Conservation (phyloP, 768 basidiomycete species). For the Suillus clintonianus region DNA sequence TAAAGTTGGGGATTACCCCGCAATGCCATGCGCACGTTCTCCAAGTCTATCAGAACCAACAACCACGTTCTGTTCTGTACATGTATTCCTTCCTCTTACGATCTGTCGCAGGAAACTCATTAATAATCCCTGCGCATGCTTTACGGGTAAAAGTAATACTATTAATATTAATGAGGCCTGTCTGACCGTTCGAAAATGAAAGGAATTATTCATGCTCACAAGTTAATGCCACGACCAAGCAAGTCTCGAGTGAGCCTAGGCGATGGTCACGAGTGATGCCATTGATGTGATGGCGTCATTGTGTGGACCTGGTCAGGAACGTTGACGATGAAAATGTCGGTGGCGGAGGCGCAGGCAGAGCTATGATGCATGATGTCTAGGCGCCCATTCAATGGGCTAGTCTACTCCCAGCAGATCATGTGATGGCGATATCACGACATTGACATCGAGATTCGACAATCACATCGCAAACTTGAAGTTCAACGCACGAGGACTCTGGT, state of each 20-base stretch:
- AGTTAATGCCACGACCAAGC: background rate
- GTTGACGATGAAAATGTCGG: background rate
- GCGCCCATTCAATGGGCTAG: too few relatives aligned
- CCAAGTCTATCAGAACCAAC: too few relatives aligned
- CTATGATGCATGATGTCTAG: too few relatives aligned
- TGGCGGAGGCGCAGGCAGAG: background rate
- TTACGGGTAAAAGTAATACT: background rate
- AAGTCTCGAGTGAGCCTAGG: background rate
- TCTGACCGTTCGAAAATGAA: background rate
- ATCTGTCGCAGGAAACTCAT: too few relatives aligned
- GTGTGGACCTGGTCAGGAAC: background rate
- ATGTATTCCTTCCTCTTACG: too few relatives aligned
- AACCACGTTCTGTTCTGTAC: too few relatives aligned
- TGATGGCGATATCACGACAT: background rate
- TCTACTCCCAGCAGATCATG: too few relatives aligned
- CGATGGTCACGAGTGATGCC: background rate
- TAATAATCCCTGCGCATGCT: too few relatives aligned
- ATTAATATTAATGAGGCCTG: background rate
- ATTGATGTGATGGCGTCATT: background rate
- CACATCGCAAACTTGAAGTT: background rate
- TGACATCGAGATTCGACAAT: too few relatives aligned
- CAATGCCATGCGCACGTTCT: too few relatives aligned
- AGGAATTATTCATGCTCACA: background rate
- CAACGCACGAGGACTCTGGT: background rate
- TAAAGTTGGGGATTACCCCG: too few relatives aligned